Evolutionary conservation across 2,329 filamentous ascomycete genomes (phyloP), one percentile per base, ranked within the genome.

Genomic region (Fusarium burgessii): DNA sequence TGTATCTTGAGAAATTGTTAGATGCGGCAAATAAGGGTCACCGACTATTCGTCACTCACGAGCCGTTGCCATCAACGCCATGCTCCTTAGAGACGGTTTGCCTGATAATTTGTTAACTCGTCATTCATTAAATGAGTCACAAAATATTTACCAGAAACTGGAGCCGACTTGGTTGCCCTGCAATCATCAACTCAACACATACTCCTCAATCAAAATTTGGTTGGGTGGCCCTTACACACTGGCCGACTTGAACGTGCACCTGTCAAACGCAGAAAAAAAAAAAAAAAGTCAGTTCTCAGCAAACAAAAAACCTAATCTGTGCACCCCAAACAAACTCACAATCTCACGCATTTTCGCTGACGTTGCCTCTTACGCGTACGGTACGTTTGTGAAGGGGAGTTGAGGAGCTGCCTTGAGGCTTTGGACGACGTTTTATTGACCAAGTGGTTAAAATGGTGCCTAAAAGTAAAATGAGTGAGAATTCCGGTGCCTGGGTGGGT

Each of bases 161-260:
- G 96, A 95, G 94, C 96, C 96, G 79, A 98, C 97, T 93, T 99
- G 96, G 92, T 99, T 98, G 90, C 96, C 96, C 95, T 98, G 80
- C 61, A 68, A 78, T 62, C 60, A 64, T 64, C 41, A 64, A 62
- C 43, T 67, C 64, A 67, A 55, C 49, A 71, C 52, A 51, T 68
- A 20, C 54, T 45, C 61, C 58, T 51, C 64, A 55, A 50, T 29
- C 51, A 67, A 65, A 62, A 62, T 42, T 41, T 79, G 86, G 78
- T 84, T 81, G 77, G 43, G 55, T 27, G 68, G 52, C 49, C 86
- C 86, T 86, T 86, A 98, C 95, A 89, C 96, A 98, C 91, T 99
- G 96, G 86, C 96, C 96, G 89, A 96, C 98, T 89, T 99, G 96
- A 80, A 99, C 93, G 87, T 99, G 96, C 86, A 98, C 95, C 95